Conservation (phyloP, 2,329 filamentous ascomycete genomes). For the Thelonectria rubi region DNA sequence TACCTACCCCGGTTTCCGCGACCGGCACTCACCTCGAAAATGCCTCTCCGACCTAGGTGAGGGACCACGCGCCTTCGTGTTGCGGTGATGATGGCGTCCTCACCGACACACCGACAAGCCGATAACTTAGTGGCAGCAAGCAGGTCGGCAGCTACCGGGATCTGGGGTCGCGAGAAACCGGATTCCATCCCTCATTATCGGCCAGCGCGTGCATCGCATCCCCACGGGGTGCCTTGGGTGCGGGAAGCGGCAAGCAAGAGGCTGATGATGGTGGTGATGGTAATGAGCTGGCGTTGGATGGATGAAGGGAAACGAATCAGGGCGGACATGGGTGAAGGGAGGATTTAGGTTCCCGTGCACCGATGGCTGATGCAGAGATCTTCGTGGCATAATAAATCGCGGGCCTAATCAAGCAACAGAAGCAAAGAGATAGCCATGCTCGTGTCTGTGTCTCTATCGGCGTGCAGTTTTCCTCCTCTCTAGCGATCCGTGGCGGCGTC, state of each 20-base stretch:
- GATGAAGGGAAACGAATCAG: conserved; percentile 21
- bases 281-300: conserved; percentile 5
- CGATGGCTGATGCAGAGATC: conserved; percentile 19
- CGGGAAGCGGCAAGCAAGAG: conserved; percentile 8
- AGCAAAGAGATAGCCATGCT: background rate
- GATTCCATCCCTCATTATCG: background rate
- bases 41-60: conserved; percentile 21
- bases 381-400: conserved; percentile 10
- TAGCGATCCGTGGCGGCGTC: conserved; percentile 2
- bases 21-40: conserved; percentile 23
- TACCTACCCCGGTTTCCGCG: conserved; percentile 19
- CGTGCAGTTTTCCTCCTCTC: background rate
- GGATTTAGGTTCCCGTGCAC: conserved; percentile 28
- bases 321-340: conserved; percentile 21
- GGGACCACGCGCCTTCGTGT: background rate
- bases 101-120: conserved; percentile 31
- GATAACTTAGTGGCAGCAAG: conserved; percentile 1
- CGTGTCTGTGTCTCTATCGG: background rate
- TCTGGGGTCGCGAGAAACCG: conserved; percentile 35
- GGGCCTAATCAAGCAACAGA: conserved; percentile 13
- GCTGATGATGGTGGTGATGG: conserved; percentile 6
- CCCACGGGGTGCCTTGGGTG: conserved; percentile 10
- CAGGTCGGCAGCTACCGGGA: conserved; percentile 21
- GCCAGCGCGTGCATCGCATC: conserved; percentile 20
- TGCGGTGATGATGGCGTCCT: background rate